Evolutionary conservation across 2,329 filamentous ascomycete genomes (phyloP).

Genomic region (Penicillium oxalicum): DNA sequence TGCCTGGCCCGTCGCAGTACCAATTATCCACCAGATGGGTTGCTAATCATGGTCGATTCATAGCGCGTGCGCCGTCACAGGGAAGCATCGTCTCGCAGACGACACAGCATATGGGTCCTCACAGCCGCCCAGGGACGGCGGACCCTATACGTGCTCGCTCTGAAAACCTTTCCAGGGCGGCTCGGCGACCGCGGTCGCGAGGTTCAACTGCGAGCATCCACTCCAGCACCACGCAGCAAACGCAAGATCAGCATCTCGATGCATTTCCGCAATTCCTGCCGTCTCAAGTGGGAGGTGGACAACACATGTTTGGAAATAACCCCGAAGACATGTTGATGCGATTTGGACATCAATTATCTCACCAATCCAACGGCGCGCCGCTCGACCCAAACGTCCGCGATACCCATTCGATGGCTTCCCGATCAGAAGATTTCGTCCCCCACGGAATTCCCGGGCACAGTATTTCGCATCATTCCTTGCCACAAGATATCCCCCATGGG

Average conservation of each 20-base stretch:
- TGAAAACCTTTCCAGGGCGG: constrained; percentile 36
- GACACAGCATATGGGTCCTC: constrained; percentile 31
- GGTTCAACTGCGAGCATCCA: constrained; percentile 45
- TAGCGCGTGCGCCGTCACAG: constrained; percentile 35
- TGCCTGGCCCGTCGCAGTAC: constrained; percentile 4
- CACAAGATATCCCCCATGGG: constrained; percentile 31
- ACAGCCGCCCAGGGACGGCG: constrained; percentile 37
- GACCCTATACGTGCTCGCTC: constrained; percentile 39
- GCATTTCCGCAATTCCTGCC: constrained; percentile 37
- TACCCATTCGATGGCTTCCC: constrained; percentile 30
- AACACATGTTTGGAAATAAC: constrained; percentile 35
- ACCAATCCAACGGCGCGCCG: constrained; percentile 31
- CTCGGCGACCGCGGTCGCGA: constrained; percentile 40
- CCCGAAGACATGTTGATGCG: constrained; percentile 44
- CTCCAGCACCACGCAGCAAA: constrained; percentile 42
- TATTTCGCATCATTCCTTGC: constrained; percentile 32
- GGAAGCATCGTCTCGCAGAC: constrained; percentile 35
- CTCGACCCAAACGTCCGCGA: constrained; percentile 37
- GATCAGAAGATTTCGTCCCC: constrained; percentile 34
- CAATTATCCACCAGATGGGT: constrained; percentile 9
- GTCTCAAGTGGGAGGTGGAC: constrained; percentile 28
- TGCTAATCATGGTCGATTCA: constrained; percentile 9
- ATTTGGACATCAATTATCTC: constrained; percentile 39
- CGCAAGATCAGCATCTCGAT: constrained; percentile 39
- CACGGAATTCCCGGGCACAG: constrained; percentile 32